These are phyloP conservation scores for Colletotrichum orbiculare DNA, from an alignment of 2,329 filamentous ascomycete species.

Conservation along the genomic window DNA sequence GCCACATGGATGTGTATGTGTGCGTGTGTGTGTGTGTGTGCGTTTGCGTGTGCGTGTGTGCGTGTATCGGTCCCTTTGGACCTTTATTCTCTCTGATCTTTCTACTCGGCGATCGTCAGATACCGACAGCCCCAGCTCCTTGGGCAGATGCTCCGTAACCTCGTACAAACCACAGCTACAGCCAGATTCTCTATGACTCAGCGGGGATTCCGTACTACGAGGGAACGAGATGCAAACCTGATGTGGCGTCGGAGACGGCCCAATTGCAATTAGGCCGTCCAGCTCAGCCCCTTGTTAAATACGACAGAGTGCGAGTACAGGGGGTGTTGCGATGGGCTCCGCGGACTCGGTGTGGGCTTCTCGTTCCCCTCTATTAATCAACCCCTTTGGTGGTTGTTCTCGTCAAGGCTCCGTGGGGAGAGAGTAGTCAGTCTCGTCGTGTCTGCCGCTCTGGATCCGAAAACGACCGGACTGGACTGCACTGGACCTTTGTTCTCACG, in stretches of 20 bases:
- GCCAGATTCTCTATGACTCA: conserved; percentile 19
- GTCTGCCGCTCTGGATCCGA: not conserved
- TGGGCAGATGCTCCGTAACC: not conserved
- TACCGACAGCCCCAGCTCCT: not conserved
- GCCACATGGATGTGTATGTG: not conserved
- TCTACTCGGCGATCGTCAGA: not conserved
- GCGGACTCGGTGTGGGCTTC: conserved; percentile 22
- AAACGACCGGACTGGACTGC: not conserved
- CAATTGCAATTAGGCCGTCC: conserved; percentile 21
- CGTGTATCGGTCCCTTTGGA: too few relatives aligned
- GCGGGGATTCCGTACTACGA: conserved; percentile 5
- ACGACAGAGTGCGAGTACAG: conserved; percentile 32
- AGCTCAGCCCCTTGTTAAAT: conserved; percentile 18
- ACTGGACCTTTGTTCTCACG: not conserved
- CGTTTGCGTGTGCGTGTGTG: too few relatives aligned
- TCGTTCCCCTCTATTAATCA: conserved; percentile 25
- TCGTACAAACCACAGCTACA: not conserved
- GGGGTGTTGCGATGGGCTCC: conserved; percentile 23
- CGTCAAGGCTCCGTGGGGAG: too few relatives aligned
- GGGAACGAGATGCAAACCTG: not conserved
- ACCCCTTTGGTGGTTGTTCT: not conserved
- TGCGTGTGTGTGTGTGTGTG: too few relatives aligned
- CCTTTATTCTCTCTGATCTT: not conserved
- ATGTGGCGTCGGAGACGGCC: conserved; percentile 19
- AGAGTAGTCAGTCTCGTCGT: not conserved